Evolutionary conservation across 2,329 filamentous ascomycete species (phyloP).

Genomic region (Ampelomyces quisqualis): DNA sequence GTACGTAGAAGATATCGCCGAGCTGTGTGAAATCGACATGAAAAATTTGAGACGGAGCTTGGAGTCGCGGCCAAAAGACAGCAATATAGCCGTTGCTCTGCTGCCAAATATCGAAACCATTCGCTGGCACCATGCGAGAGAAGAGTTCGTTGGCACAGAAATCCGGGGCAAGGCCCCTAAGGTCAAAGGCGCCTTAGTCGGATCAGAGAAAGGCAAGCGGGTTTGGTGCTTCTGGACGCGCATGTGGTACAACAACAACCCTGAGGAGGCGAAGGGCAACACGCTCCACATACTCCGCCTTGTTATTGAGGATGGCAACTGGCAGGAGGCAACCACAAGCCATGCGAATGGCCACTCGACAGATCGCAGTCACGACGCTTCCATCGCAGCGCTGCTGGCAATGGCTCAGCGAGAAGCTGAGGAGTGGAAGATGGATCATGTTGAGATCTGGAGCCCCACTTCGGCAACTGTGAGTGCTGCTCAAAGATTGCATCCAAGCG

Average conservation of each 20-base stretch:
- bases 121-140: conserved; percentile 76
- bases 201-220: conserved; percentile 52
- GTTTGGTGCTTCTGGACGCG: conserved; percentile 75
- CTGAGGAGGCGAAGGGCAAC: conserved; percentile 60
- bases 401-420: conserved; percentile 70
- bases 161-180: conserved; percentile 60
- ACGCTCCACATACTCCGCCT: conserved; percentile 69
- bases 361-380: conserved; percentile 29
- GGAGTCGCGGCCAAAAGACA: conserved; percentile 38
- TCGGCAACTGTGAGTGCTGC: conserved; percentile 49
- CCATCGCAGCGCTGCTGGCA: conserved; percentile 63
- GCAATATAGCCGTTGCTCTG: conserved; percentile 62
- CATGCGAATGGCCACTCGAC: conserved; percentile 21
- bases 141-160: conserved; percentile 71
- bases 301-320: conserved; percentile 61
- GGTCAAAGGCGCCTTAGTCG: conserved; percentile 70
- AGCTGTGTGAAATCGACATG: conserved; percentile 66
- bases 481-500: conserved; percentile 48
- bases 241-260: conserved; percentile 60
- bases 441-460: conserved; percentile 83
- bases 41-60: conserved; percentile 59
- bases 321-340: conserved; percentile 18
- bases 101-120: conserved; percentile 67
- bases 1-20: conserved; percentile 60
- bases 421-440: conserved; percentile 67